These are phyloP conservation scores for Psilocybe tampanensis DNA, from an alignment of 768 basidiomycete species.

Conservation along the genomic window DNA sequence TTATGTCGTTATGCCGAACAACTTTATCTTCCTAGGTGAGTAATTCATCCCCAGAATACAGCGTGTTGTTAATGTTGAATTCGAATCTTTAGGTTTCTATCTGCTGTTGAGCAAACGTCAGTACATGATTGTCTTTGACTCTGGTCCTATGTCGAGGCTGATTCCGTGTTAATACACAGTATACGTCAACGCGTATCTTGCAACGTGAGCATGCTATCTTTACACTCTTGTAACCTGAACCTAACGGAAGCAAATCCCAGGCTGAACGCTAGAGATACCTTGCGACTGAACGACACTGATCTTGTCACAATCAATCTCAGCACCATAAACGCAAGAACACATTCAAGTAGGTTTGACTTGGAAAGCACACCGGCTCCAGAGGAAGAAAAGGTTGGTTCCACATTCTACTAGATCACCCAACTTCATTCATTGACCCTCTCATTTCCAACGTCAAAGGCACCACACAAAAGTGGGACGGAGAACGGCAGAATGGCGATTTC, in stretches of 20 bases:
- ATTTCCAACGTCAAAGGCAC: background rate
- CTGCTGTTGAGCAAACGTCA: constrained; percentile 54
- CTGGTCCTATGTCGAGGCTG: no score
- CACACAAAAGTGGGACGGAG: constrained; percentile 8
- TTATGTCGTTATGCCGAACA: constrained; percentile 54
- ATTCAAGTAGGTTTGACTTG: constrained; percentile 13
- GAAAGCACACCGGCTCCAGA: constrained; percentile 10
- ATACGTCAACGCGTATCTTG: constrained; percentile 60
- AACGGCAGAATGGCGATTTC: constrained; percentile 17
- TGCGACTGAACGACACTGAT: constrained; percentile 31
- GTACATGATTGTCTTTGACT: constrained; percentile 17
- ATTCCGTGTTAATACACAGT: constrained; percentile 33
- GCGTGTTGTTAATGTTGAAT: background rate
- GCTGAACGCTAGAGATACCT: constrained; percentile 48
- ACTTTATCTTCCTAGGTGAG: constrained; percentile 53
- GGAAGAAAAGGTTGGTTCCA: constrained; percentile 22
- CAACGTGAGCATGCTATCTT: constrained; percentile 30
- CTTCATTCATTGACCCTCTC: background rate
- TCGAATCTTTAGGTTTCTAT: constrained; percentile 39
- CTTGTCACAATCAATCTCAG: constrained; percentile 47
- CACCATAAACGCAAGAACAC: constrained; percentile 25
- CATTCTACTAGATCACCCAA: no score
- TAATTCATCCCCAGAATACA: background rate
- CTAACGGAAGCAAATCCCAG: constrained; percentile 16
- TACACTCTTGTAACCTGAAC: background rate